Conservation (phyloP, 805 yeast species). For the Wickerhamiella alocasiicola region DNA sequence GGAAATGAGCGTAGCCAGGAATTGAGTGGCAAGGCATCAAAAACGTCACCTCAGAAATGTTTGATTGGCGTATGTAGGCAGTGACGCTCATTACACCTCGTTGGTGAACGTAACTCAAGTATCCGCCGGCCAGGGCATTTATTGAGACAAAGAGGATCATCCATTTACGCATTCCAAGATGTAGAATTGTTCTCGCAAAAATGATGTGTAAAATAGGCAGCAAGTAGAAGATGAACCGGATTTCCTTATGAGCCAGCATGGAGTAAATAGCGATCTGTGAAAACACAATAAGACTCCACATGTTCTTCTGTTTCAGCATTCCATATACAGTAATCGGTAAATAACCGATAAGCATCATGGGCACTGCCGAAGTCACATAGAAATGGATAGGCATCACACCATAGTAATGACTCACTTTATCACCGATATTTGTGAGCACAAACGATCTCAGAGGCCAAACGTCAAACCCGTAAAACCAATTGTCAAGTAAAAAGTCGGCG, state of each 20-base stretch:
- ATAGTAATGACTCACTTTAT: slow-evolving; percentile 31
- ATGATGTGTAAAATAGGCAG: slow-evolving; percentile 57
- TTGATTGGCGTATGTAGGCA: slow-evolving; percentile 34
- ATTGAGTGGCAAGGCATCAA: slow-evolving; percentile 96
- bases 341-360: slow-evolving; percentile 55
- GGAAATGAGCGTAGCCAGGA: slow-evolving; percentile 82
- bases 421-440: slow-evolving; percentile 9
- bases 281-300: slow-evolving; percentile 19
- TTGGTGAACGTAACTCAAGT: slow-evolving; percentile 64
- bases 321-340: slow-evolving; percentile 34
- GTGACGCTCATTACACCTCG: slow-evolving; percentile 70
- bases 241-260: slow-evolving; percentile 70
- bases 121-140: slow-evolving; percentile 35
- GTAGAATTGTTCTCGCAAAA: slow-evolving; percentile 32
- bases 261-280: slow-evolving; percentile 49
- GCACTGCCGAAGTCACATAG: slow-evolving; percentile 71
- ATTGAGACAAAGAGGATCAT: slow-evolving; percentile 22
- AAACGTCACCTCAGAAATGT: slow-evolving; percentile 52
- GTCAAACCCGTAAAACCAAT: slow-evolving; percentile 39
- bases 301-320: neutral
- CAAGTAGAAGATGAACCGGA: slow-evolving; percentile 75
- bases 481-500: slow-evolving; percentile 39
- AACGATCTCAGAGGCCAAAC: slow-evolving; percentile 14
- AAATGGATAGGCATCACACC: slow-evolving; percentile 80
- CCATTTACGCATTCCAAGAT: slow-evolving; percentile 10